These are phyloP conservation scores for Aspergillus bridgeri DNA, from an alignment of 495 filamentous ascomycete genomes.

Conservation along the genomic window DNA sequence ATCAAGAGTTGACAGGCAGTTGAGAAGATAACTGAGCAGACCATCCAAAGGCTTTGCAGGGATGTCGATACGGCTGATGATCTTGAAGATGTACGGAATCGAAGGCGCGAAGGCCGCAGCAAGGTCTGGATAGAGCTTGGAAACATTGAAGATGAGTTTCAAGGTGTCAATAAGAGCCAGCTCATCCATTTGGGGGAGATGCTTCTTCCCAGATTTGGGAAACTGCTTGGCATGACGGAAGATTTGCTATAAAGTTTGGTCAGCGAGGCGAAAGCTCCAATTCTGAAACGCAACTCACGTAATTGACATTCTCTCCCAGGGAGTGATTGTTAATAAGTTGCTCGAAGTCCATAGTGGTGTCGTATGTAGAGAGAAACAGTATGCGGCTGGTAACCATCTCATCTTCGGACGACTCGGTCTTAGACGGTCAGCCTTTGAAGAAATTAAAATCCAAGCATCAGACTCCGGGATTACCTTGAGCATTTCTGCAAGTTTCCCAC, in stretches of 20 bases:
- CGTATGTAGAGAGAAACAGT: constrained; percentile 82
- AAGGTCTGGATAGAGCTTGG: constrained; percentile 63
- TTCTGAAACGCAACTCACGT: constrained; percentile 32
- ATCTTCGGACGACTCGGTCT: constrained; percentile 74
- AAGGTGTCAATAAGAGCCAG: constrained; percentile 80
- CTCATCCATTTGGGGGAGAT: constrained; percentile 61
- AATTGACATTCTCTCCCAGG: constrained; percentile 65
- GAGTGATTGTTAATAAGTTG: constrained; percentile 65
- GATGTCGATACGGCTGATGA: constrained; percentile 58
- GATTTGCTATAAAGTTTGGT: constrained; percentile 52
- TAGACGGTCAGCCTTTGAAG: constrained; percentile 10
- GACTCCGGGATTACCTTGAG: constrained; percentile 51
- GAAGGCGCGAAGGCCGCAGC: constrained; percentile 58
- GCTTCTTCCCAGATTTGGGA: constrained; percentile 40
- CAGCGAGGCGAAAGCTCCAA: neutral
- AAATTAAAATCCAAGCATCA: neutral
- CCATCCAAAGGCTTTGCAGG: constrained; percentile 57
- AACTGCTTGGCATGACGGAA: constrained; percentile 62
- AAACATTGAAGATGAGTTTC: constrained; percentile 87
- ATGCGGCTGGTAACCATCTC: constrained; percentile 85
- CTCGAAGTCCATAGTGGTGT: constrained; percentile 65
- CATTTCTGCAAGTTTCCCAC: constrained; percentile 62
- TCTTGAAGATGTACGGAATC: constrained; percentile 67
- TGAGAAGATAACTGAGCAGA: constrained; percentile 63
- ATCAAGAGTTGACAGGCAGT: constrained; percentile 76